Conservation (phyloP, 345 rosid genomes). For the Reutealis trisperma region DNA sequence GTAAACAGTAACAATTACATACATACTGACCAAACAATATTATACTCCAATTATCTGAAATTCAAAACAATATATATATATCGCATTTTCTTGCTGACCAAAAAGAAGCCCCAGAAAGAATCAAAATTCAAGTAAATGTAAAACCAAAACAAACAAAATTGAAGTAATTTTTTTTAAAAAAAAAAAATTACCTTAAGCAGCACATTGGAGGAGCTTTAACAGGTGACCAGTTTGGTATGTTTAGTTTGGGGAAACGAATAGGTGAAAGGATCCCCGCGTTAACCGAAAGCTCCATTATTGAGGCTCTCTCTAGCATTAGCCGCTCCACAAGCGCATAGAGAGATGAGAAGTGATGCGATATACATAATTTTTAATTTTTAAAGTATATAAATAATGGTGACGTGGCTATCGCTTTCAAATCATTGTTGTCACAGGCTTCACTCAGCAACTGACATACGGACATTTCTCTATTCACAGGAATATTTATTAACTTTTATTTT, state of each 20-base stretch:
- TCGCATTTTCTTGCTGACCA: too few relatives aligned
- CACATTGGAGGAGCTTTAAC: slow-evolving; percentile 16
- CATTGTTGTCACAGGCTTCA: not conserved
- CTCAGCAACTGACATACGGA: not conserved
- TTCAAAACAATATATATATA: too few relatives aligned
- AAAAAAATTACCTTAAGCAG: slow-evolving; percentile 25
- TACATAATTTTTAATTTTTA: too few relatives aligned
- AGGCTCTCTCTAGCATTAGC: not conserved
- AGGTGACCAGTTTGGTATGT: not conserved
- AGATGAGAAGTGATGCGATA: not conserved
- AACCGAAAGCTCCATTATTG: slow-evolving; percentile 29
- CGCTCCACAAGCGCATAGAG: not conserved
- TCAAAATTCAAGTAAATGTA: too few relatives aligned
- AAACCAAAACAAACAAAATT: too few relatives aligned
- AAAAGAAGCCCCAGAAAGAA: too few relatives aligned
- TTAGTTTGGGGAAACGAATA: slow-evolving; percentile 15
- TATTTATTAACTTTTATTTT: too few relatives aligned
- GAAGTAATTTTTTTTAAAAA: too few relatives aligned
- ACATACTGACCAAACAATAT: not conserved
- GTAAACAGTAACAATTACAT: slow-evolving; percentile 1
- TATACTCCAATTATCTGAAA: too few relatives aligned
- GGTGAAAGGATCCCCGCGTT: slow-evolving; percentile 33
- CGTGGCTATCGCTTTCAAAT: too few relatives aligned
- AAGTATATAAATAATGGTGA: too few relatives aligned
- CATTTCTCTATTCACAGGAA: too few relatives aligned